A percentile compares a stretch with the other conserved stretches of the same genome.
phyloP scores from a whole-genome alignment of 225 moss, liverwort and hornwort genomes.

The Anthoceros angustus region DNA sequence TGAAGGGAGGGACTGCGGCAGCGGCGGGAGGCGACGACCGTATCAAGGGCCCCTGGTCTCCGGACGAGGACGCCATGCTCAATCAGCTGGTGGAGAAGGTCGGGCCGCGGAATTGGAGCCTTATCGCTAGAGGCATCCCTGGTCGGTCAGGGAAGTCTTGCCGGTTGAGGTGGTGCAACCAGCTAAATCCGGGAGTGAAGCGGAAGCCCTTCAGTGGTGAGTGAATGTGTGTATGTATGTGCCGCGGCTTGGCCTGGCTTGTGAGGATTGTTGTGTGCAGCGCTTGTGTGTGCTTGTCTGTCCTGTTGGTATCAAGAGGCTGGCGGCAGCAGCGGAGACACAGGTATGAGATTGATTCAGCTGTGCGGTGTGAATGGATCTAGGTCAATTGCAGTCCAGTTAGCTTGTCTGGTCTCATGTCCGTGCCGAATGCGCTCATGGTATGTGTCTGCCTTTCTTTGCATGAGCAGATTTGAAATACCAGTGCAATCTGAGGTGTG shows the following conservation, averaged over 20 bases:
- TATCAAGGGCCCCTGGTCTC: conserved; percentile 80
- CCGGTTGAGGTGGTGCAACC: conserved; percentile 78
- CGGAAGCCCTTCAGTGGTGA: conserved; percentile 80
- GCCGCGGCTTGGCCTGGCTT: too few relatives aligned
- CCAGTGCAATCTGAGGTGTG: too few relatives aligned
- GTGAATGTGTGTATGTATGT: background rate
- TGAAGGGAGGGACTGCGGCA: background rate
- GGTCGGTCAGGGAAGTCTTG: conserved; percentile 78
- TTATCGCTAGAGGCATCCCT: conserved; percentile 69
- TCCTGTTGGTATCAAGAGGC: background rate
- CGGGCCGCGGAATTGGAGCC: conserved; percentile 76
- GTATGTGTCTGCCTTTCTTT: background rate
- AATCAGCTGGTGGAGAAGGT: conserved; percentile 66
- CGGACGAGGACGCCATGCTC: conserved; percentile 67
- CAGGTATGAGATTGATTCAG: too few relatives aligned
- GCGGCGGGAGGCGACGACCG: conserved; percentile 35
- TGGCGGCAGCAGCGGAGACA: background rate
- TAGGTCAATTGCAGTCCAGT: background rate
- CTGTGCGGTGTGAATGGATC: too few relatives aligned
- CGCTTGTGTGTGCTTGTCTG: too few relatives aligned
- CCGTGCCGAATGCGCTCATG: background rate
- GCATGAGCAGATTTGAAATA: background rate
- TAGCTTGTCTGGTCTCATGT: background rate
- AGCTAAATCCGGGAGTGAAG: conserved; percentile 80
- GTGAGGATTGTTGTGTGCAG: too few relatives aligned